A percentile compares a stretch with the other conserved stretches of the same genome.
These are phyloP conservation scores for Claviceps sp. DNA, from an alignment of 2,329 filamentous ascomycete species.

Conservation along the genomic window DNA sequence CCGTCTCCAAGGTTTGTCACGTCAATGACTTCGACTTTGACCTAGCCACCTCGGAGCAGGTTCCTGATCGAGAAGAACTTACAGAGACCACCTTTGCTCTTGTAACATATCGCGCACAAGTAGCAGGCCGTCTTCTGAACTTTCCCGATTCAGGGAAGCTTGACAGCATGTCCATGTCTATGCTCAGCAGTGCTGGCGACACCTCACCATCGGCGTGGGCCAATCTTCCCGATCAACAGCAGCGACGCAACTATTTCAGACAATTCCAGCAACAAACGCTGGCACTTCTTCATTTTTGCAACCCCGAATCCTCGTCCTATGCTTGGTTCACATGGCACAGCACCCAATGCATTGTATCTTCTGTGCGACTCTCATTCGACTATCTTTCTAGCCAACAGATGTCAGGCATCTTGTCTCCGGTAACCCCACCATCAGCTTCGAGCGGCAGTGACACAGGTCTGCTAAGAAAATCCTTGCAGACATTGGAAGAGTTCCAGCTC, in stretches of 20 bases:
- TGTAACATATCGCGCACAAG: constrained; percentile 4
- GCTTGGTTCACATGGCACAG: constrained; percentile 9
- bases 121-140: constrained; percentile 2
- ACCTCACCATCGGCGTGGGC: background rate
- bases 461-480: background rate
- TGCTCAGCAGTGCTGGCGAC: background rate
- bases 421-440: background rate
- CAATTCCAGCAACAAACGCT: constrained; percentile 5
- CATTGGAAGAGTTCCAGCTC: constrained; percentile 4
- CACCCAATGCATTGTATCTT: constrained; percentile 7
- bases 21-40: constrained; percentile 8
- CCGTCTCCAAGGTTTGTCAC: constrained; percentile 1
- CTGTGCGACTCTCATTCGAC: constrained; percentile 1
- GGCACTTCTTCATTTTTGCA: constrained; percentile 6
- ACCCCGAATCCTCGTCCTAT: constrained; percentile 6
- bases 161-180: background rate
- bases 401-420: background rate
- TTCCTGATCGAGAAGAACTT: constrained; percentile 5
- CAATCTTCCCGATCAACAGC: background rate
- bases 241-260: background rate
- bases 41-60: background rate
- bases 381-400: constrained; percentile 1
- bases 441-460: constrained; percentile 1
- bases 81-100: constrained; percentile 8
- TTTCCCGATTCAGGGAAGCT: background rate